Evolutionary conservation across 192 early-diverging fungal species (phyloP).

Genomic region (Linnemannia zychae): DNA sequence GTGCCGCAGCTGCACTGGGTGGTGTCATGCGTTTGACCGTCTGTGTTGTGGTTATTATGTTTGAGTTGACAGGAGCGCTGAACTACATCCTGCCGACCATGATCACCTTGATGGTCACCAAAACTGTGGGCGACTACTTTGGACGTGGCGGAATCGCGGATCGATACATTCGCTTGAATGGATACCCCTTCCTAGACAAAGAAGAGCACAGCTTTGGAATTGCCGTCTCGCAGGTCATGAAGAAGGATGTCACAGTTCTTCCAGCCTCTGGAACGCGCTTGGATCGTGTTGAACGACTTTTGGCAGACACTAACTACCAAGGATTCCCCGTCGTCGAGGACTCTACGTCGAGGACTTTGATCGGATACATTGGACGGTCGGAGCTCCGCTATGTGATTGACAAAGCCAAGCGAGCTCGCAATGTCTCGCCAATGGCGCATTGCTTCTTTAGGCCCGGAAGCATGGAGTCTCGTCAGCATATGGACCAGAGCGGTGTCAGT

Average conservation of each 20-base stretch:
- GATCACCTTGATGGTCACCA: conserved; percentile 84
- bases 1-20: conserved; percentile 89
- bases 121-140: conserved; percentile 80
- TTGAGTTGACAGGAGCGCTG: conserved; percentile 96
- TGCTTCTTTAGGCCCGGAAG: conserved; percentile 64
- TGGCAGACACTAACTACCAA: conserved; percentile 67
- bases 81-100: conserved; percentile 88
- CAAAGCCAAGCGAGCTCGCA: conserved; percentile 61
- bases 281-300: conserved; percentile 59
- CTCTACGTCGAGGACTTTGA: conserved; percentile 65
- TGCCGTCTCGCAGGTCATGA: conserved; percentile 69
- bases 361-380: conserved; percentile 79
- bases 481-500: conserved; percentile 28
- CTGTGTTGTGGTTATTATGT: conserved; percentile 97
- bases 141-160: conserved; percentile 84
- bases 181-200: conserved; percentile 84
- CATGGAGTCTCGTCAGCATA: conserved; percentile 52
- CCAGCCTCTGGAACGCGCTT: conserved; percentile 67
- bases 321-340: conserved; percentile 86
- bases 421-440: conserved; percentile 60
- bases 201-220: conserved; percentile 73
- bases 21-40: conserved; percentile 66
- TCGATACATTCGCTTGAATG: conserved; percentile 82
- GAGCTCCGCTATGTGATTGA: conserved; percentile 73
- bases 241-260: conserved; percentile 69